phyloP scores from a whole-genome alignment of 2,329 filamentous ascomycete genomes.

The Helotiales sp. region DNA sequence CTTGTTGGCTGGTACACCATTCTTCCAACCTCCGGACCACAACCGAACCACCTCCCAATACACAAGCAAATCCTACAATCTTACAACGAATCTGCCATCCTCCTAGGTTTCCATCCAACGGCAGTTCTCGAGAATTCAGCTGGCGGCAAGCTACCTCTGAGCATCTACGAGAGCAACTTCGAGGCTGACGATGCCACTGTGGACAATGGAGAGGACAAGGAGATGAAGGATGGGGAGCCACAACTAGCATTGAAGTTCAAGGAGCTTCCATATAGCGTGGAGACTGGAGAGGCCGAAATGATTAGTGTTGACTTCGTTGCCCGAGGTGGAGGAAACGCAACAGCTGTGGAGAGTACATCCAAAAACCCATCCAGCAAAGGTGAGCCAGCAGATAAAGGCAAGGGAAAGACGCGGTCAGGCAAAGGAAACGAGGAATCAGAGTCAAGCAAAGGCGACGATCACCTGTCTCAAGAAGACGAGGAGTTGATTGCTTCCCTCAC shows the following conservation, averaged over 20 bases:
- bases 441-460: slow-evolving; percentile 50
- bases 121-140: slow-evolving; percentile 58
- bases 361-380: slow-evolving; percentile 42
- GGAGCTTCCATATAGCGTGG: slow-evolving; percentile 83
- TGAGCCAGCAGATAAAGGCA: slow-evolving; percentile 37
- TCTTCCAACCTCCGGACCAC: slow-evolving; percentile 72
- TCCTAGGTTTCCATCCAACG: slow-evolving; percentile 84
- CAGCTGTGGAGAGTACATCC: slow-evolving; percentile 53
- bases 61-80: slow-evolving; percentile 76
- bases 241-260: slow-evolving; percentile 73
- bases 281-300: slow-evolving; percentile 97
- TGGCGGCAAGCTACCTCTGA: slow-evolving; percentile 84
- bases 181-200: slow-evolving; percentile 66
- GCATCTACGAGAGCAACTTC: slow-evolving; percentile 84
- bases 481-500: slow-evolving; percentile 71
- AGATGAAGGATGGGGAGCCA: slow-evolving; percentile 69
- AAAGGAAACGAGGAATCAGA: slow-evolving; percentile 37
- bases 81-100: slow-evolving; percentile 82
- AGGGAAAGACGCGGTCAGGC: slow-evolving; percentile 41
- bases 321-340: slow-evolving; percentile 80
- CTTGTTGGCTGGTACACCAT: slow-evolving; percentile 94
- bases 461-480: slow-evolving; percentile 64
- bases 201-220: slow-evolving; percentile 66
- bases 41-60: slow-evolving; percentile 69
- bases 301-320: slow-evolving; percentile 95